Percentiles rank a stretch among this genome's conserved stretches.
Conservation (phyloP, 2,329 filamentous ascomycete genomes). For the Sordariomycetes sp. region DNA sequence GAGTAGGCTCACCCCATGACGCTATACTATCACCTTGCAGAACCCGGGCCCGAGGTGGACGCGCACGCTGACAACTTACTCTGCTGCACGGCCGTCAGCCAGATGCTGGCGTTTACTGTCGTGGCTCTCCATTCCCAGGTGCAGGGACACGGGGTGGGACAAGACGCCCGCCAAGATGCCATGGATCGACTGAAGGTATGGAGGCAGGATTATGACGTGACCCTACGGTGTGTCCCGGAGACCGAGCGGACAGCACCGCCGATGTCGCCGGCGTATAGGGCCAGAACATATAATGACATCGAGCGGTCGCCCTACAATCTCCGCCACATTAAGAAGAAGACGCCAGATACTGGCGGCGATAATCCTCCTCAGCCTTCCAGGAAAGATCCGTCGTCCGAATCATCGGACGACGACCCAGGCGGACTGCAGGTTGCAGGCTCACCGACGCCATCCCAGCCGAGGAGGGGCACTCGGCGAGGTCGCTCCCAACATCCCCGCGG, state of each 20-base stretch:
- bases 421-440: no score
- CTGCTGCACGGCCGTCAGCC: neutral
- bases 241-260: neutral
- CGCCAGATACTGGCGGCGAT: no score
- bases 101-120: neutral
- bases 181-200: neutral
- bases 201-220: neutral
- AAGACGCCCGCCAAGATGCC: neutral
- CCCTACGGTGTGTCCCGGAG: neutral
- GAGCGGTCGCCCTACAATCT: neutral
- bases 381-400: no score
- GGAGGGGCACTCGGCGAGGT: no score
- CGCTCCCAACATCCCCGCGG: no score
- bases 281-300: neutral
- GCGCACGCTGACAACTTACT: neutral
- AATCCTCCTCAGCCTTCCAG: no score
- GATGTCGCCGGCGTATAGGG: neutral
- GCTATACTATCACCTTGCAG: neutral
- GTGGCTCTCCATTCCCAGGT: neutral
- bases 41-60: neutral
- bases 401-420: no score
- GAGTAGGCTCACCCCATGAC: conserved; percentile 9
- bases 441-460: no score
- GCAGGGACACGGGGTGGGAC: no score
- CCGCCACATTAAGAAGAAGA: no score